phyloP scores from a whole-genome alignment of 768 basidiomycete species.

The Trametes meyenii region DNA sequence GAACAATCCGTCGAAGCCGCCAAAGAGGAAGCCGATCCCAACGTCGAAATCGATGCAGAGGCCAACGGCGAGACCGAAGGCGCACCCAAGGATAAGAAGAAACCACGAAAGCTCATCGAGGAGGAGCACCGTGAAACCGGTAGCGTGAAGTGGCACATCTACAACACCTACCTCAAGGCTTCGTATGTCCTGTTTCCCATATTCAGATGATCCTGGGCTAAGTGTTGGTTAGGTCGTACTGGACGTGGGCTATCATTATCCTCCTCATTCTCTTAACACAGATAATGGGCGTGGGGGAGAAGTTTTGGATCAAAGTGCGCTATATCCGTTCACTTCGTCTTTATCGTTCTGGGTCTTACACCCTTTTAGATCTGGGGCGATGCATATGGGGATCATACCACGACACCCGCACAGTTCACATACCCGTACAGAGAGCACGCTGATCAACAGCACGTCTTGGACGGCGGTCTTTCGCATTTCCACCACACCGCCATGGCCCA shows the following conservation, averaged over 20 bases:
- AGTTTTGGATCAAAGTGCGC: slow-evolving; percentile 73
- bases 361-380: slow-evolving; percentile 66
- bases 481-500: slow-evolving; percentile 25
- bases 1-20: slow-evolving; percentile 30
- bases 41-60: slow-evolving; percentile 36
- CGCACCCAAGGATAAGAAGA: slow-evolving; percentile 47
- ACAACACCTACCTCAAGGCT: slow-evolving; percentile 66
- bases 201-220: not conserved
- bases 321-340: not conserved
- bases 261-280: slow-evolving; percentile 49
- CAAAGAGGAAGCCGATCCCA: slow-evolving; percentile 22
- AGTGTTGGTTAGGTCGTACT: slow-evolving; percentile 54
- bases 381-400: slow-evolving; percentile 46
- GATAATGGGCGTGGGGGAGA: slow-evolving; percentile 58
- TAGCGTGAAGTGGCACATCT: slow-evolving; percentile 76
- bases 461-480: slow-evolving; percentile 29
- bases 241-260: slow-evolving; percentile 61
- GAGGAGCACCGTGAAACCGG: slow-evolving; percentile 84
- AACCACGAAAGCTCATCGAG: slow-evolving; percentile 72
- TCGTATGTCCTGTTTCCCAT: slow-evolving; percentile 50
- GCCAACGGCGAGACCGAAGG: slow-evolving; percentile 29
- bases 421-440: slow-evolving; percentile 12
- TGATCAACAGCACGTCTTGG: slow-evolving; percentile 32
- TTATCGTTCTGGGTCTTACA: not conserved
- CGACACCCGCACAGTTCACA: not conserved